Evolutionary conservation across 179 eudicot species (phyloP).

Genomic region (Silene noctiflora): DNA sequence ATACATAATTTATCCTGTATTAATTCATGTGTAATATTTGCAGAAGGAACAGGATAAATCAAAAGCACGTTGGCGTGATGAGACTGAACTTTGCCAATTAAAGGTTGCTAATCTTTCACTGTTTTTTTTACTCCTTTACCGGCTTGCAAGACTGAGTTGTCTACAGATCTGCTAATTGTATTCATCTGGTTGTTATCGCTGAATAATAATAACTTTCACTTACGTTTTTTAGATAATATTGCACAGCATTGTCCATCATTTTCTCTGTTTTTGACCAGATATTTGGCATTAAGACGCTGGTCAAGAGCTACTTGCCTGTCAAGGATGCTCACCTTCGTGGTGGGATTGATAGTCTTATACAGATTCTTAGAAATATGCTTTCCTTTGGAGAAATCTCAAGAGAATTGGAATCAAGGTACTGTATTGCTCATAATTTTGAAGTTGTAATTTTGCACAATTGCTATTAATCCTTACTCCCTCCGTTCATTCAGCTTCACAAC

Average conservation of each 20-base stretch:
- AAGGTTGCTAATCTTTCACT: slow-evolving; percentile 51
- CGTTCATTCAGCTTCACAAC: background rate
- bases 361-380: slow-evolving; percentile 66
- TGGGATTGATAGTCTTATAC: slow-evolving; percentile 74
- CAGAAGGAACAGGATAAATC: slow-evolving; percentile 55
- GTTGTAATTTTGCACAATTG: slow-evolving; percentile 5
- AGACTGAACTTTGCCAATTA: slow-evolving; percentile 77
- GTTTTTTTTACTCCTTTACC: background rate
- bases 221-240: background rate
- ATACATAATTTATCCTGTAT: background rate
- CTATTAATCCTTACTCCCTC: background rate
- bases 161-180: background rate
- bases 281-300: slow-evolving; percentile 84
- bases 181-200: background rate
- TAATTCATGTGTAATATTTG: slow-evolving; percentile 26
- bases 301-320: slow-evolving; percentile 90
- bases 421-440: background rate
- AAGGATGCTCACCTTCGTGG: slow-evolving; percentile 95
- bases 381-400: slow-evolving; percentile 74
- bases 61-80: slow-evolving; percentile 76
- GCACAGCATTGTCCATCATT: background rate
- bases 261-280: slow-evolving; percentile 44
- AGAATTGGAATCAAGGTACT: slow-evolving; percentile 75
- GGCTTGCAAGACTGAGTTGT: background rate
- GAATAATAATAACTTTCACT: background rate